Conservation (phyloP, 352 stramenopile species). For the Globisporangium yorkense region DNA sequence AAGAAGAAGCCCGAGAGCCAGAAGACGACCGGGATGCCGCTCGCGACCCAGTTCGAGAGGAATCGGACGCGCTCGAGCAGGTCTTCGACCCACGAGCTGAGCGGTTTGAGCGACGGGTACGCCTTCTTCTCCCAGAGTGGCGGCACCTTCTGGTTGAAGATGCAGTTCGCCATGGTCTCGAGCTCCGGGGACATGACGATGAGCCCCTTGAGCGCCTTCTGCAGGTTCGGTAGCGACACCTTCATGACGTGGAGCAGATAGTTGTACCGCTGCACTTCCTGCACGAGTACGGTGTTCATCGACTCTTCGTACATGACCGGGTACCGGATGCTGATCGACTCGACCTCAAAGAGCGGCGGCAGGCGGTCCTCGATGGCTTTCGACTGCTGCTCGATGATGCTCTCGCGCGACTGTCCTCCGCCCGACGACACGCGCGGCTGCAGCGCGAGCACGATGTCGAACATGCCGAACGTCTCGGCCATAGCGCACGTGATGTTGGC, state of each 20-base stretch:
- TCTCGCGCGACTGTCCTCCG: constrained; percentile 76
- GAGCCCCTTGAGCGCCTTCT: constrained; percentile 76
- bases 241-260: constrained; percentile 79
- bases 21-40: constrained; percentile 33
- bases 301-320: constrained; percentile 88
- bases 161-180: constrained; percentile 69
- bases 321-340: constrained; percentile 80
- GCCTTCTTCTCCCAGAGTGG: constrained; percentile 83
- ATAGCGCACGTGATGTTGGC: constrained; percentile 92
- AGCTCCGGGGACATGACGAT: constrained; percentile 19
- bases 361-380: constrained; percentile 78
- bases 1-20: constrained; percentile 95
- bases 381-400: constrained; percentile 83
- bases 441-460: constrained; percentile 85
- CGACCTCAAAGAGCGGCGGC: constrained; percentile 75
- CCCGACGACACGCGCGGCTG: constrained; percentile 78
- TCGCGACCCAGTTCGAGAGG: constrained; percentile 36
- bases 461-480: constrained; percentile 85
- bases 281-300: constrained; percentile 91
- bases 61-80: constrained; percentile 72
- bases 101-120: constrained; percentile 89
- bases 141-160: constrained; percentile 89
- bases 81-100: constrained; percentile 86
- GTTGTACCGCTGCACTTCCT: constrained; percentile 91
- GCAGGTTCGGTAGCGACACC: constrained; percentile 73